Base-by-base conservation (phyloP, 1,284 basidiomycete species). In the Farysia itapuensis region DNA sequence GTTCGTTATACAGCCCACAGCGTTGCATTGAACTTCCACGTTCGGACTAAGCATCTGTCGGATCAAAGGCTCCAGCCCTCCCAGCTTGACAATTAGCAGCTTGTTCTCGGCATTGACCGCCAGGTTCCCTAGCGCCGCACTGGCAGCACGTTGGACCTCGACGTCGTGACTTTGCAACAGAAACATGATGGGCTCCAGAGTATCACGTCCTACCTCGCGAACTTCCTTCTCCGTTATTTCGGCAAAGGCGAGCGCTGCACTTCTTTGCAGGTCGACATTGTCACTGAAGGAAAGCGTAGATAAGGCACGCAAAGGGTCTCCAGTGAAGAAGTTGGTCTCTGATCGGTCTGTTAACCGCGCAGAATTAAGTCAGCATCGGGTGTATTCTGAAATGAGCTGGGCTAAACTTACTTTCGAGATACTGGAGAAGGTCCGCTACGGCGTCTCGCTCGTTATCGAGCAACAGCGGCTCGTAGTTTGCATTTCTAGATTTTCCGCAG, bases 181-280 rank as follows among this genome's bases (percentile, higher is more conserved):
- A 80, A 96, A 99, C 61, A 98, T 85, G 65, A 99, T 93, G 39
- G 95, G 95, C 79, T 99, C 95, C 69, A 99, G 84, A 5, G 95
- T 99, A 78, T 98, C 95, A 58, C 95, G 83, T 13, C 90, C 91
- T 15, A 99, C 95, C 49, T 92, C 90, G 39, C 93, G 84, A 40
- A 98, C 94, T 79, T 99, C 95, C 81, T 98, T 98, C 81, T 99
- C 95, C 15, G 95, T 99, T 66, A 98, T 99, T 79, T 99, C 95
- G 37, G 95, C 95, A 76, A 98, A 99, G 1, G 95, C 95, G 35
- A 99, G 84, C 4, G 95, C 95, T 2, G 95, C 95, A 64, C 91
- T 95, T 38, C 95, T 86, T 81, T 99, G 95, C 26, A 99, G 82
- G 80, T 98, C 95, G 71, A 99, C 95, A 80, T 99, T 99, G 81